Evolutionary conservation across 2,329 filamentous ascomycete species (phyloP).

Genomic region (Hymenoscyphus scutula): DNA sequence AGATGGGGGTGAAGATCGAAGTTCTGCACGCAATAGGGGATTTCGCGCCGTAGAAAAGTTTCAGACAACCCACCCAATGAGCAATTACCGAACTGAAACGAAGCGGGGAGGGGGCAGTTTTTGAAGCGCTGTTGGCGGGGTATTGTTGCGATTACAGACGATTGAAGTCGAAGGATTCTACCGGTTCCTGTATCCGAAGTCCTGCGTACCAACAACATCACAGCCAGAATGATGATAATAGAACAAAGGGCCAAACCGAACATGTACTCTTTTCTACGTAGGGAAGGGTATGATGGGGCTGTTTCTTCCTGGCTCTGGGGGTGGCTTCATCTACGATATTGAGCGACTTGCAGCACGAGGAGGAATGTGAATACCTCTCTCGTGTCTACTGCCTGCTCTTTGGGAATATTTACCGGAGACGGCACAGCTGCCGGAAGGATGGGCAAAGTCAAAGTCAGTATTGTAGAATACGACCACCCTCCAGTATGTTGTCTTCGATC

Average conservation of each 20-base stretch:
- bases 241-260: not conserved
- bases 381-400: not conserved
- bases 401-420: not conserved
- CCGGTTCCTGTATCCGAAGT: conserved; percentile 1
- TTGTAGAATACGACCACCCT: conserved; percentile 1
- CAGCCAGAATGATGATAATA: not conserved
- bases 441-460: not conserved
- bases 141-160: not conserved
- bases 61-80: not conserved
- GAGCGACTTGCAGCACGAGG: not conserved
- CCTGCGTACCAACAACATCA: not conserved
- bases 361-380: conserved; percentile 1
- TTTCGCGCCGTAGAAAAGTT: not conserved
- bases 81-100: not conserved
- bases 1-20: not conserved
- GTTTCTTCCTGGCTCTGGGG: conserved; percentile 5
- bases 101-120: not conserved
- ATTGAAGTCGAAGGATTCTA: conserved; percentile 1
- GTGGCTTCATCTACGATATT: conserved; percentile 6
- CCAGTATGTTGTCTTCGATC: not conserved
- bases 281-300: not conserved
- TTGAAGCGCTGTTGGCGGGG: conserved; percentile 1
- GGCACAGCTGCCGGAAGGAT: conserved; percentile 1
- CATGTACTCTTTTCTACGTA: conserved; percentile 2
- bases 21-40: conserved; percentile 6